phyloP scores from a whole-genome alignment of 2,329 filamentous ascomycete species.

The Didymella glomerata region DNA sequence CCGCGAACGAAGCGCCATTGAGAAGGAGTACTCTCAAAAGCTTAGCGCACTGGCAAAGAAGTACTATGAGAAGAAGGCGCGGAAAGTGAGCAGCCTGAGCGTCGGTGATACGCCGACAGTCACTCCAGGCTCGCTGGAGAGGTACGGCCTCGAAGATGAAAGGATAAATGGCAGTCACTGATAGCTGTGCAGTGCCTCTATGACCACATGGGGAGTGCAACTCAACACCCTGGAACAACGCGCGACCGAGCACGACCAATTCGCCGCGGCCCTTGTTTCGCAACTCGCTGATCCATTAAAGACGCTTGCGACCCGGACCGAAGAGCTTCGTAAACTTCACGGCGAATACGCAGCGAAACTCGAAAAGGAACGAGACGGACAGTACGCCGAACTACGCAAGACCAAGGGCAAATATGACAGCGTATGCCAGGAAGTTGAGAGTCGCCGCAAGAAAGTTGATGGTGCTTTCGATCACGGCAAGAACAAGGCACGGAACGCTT shows the following conservation, averaged over 20 bases:
- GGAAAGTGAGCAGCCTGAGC: slow-evolving; percentile 84
- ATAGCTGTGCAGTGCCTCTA: slow-evolving; percentile 73
- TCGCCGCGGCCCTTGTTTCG: slow-evolving; percentile 77
- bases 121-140: slow-evolving; percentile 95
- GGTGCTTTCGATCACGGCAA: slow-evolving; percentile 87
- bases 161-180: slow-evolving; percentile 25
- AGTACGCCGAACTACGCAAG: slow-evolving; percentile 87
- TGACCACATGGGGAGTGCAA: slow-evolving; percentile 97
- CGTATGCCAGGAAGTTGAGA: slow-evolving; percentile 93
- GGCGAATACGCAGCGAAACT: slow-evolving; percentile 87
- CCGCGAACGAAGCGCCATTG: slow-evolving; percentile 89
- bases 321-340: slow-evolving; percentile 92
- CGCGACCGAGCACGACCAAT: slow-evolving; percentile 88
- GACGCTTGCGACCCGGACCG: slow-evolving; percentile 75
- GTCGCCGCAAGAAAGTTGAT: slow-evolving; percentile 92
- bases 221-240: slow-evolving; percentile 87
- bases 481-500: slow-evolving; percentile 86
- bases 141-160: slow-evolving; percentile 56
- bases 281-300: slow-evolving; percentile 90
- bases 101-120: slow-evolving; percentile 92
- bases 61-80: slow-evolving; percentile 96
- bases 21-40: slow-evolving; percentile 95
- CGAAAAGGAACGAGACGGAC: slow-evolving; percentile 85
- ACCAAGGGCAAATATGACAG: slow-evolving; percentile 92
- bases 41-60: slow-evolving; percentile 89